phyloP scores from a whole-genome alignment of 73 alveolate species.

The Urostyla sp. region DNA sequence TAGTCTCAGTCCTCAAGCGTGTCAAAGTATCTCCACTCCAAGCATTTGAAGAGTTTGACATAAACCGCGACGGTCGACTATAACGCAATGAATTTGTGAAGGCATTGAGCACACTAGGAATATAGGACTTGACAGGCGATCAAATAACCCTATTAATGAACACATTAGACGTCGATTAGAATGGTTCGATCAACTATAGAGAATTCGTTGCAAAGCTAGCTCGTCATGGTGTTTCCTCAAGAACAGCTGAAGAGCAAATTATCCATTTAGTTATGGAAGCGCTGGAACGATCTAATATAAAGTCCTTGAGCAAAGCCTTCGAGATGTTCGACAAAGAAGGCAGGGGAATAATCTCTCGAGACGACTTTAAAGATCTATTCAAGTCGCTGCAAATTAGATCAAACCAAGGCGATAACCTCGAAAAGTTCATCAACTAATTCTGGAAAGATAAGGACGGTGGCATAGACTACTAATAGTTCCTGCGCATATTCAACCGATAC shows the following conservation, averaged over 20 bases:
- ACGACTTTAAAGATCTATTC: slow-evolving; percentile 68
- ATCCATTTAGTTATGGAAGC: slow-evolving; percentile 48
- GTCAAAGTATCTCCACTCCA: slow-evolving; percentile 61
- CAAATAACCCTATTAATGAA: slow-evolving; percentile 63
- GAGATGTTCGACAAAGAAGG: slow-evolving; percentile 64
- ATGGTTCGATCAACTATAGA: slow-evolving; percentile 61
- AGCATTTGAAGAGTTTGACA: slow-evolving; percentile 74
- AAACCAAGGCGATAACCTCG: slow-evolving; percentile 32
- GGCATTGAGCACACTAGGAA: slow-evolving; percentile 65
- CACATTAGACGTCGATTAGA: slow-evolving; percentile 68
- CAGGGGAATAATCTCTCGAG: slow-evolving; percentile 54
- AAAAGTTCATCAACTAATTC: slow-evolving; percentile 65
- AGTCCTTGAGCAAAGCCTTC: slow-evolving; percentile 46
- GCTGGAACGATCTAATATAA: slow-evolving; percentile 33
- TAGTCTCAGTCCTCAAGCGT: slow-evolving; percentile 61
- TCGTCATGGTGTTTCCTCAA: slow-evolving; percentile 63
- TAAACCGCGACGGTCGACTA: slow-evolving; percentile 66
- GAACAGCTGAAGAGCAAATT: slow-evolving; percentile 67
- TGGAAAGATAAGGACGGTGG: slow-evolving; percentile 73
- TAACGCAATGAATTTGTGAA: slow-evolving; percentile 59
- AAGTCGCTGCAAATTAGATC: slow-evolving; percentile 31
- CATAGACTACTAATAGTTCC: slow-evolving; percentile 66
- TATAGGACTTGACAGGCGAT: slow-evolving; percentile 49
- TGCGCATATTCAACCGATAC: slow-evolving; percentile 59
- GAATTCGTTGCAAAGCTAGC: slow-evolving; percentile 60